phyloP scores from a whole-genome alignment of 805 yeast genomes.

The Teunomyces stri region DNA sequence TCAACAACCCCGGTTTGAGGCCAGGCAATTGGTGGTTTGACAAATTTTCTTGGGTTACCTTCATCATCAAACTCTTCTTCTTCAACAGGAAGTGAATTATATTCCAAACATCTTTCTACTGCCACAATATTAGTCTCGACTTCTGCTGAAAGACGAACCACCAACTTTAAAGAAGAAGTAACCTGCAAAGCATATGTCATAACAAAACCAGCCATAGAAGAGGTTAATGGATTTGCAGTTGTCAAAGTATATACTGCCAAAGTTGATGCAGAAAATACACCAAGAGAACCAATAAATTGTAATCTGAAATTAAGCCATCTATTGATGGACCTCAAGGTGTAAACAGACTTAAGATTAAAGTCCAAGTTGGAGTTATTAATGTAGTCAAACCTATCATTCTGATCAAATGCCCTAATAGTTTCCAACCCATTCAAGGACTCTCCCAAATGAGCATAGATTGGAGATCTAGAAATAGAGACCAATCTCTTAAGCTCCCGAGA shows the following conservation, averaged over 20 bases:
- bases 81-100: slow-evolving; percentile 47
- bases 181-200: slow-evolving; percentile 64
- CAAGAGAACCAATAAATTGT: slow-evolving; percentile 21
- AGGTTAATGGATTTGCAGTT: slow-evolving; percentile 42
- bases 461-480: slow-evolving; percentile 23
- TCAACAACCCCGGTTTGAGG: slow-evolving; percentile 68
- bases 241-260: slow-evolving; percentile 42
- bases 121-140: slow-evolving; percentile 65
- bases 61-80: slow-evolving; percentile 21
- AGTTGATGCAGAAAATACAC: slow-evolving; percentile 28
- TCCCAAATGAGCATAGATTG: slow-evolving; percentile 27
- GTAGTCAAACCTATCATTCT: slow-evolving; percentile 20
- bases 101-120: slow-evolving; percentile 67
- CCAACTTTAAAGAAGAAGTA: slow-evolving; percentile 50
- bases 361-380: slow-evolving; percentile 22
- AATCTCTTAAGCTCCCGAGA: slow-evolving; percentile 28
- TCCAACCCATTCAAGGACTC: slow-evolving; percentile 29
- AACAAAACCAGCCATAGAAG: slow-evolving; percentile 64
- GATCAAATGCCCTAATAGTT: slow-evolving; percentile 25
- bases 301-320: slow-evolving; percentile 28
- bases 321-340: slow-evolving; percentile 19
- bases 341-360: slow-evolving; percentile 16
- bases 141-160: slow-evolving; percentile 62
- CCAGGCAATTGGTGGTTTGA: slow-evolving; percentile 67
- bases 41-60: slow-evolving; percentile 74